Conservation (phyloP, 768 basidiomycete genomes). For the Calocybe cyanea region DNA sequence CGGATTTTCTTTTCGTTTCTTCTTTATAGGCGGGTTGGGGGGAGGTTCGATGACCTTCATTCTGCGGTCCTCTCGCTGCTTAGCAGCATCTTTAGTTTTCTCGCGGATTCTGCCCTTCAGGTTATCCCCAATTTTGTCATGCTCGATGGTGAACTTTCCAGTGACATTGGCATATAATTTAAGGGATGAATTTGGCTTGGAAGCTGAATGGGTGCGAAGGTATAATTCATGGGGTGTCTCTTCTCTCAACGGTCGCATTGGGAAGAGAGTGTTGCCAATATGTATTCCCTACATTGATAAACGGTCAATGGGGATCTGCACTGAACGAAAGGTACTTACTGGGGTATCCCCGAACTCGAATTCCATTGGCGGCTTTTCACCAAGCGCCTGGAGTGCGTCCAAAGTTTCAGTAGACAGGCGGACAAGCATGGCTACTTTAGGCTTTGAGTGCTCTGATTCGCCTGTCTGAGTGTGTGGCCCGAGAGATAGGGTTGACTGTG, state of each 20-base stretch:
- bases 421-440: conserved; percentile 73
- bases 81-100: conserved; percentile 40
- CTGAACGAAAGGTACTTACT: conserved; percentile 33
- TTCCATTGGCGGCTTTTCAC: conserved; percentile 41
- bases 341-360: conserved; percentile 62
- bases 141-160: conserved; percentile 69
- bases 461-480: conserved; percentile 54
- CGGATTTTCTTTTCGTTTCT: conserved; percentile 37
- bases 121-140: conserved; percentile 45
- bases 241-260: conserved; percentile 53
- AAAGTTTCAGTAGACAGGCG: conserved; percentile 72
- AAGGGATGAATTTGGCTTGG: conserved; percentile 60
- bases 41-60: conserved; percentile 48
- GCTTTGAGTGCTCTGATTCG: conserved; percentile 52
- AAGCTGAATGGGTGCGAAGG: conserved; percentile 54
- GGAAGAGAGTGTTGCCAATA: conserved; percentile 62
- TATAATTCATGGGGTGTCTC: conserved; percentile 67
- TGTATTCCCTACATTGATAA: conserved; percentile 48
- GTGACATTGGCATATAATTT: conserved; percentile 71
- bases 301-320: not conserved
- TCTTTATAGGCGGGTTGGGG: conserved; percentile 32
- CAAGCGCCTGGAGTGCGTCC: conserved; percentile 56
- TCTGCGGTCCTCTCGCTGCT: conserved; percentile 39
- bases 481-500: conserved; percentile 53
- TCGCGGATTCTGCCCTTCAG: conserved; percentile 44